A percentile compares a stretch with the other conserved stretches of the same genome.
phyloP scores from a whole-genome alignment of 352 stramenopile species.

The Aphanomyces astaci region DNA sequence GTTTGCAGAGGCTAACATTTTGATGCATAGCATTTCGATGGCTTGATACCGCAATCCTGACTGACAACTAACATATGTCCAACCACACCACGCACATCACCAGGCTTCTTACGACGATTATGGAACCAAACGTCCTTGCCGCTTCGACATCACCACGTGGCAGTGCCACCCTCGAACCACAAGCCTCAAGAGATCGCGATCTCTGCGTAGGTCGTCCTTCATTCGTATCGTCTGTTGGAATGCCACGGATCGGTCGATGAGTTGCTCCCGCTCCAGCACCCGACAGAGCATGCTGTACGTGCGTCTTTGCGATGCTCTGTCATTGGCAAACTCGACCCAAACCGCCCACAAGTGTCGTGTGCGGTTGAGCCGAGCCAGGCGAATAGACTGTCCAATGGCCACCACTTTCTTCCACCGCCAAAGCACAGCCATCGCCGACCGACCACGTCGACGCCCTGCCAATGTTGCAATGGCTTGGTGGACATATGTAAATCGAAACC shows the following conservation, averaged over 20 bases:
- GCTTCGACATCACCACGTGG: background rate
- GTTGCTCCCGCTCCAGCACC: background rate
- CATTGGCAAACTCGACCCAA: background rate
- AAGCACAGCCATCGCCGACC: background rate
- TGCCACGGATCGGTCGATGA: background rate
- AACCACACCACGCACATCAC: no score
- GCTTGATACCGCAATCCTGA: no score
- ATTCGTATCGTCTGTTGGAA: constrained; percentile 5
- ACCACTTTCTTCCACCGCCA: background rate
- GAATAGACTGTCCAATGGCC: background rate
- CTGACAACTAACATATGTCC: no score
- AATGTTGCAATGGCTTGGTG: background rate
- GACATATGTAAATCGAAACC: constrained; percentile 12
- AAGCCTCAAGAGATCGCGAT: background rate
- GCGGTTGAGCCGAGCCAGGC: background rate
- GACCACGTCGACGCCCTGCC: background rate
- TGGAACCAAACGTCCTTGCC: background rate
- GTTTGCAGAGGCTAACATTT: no score
- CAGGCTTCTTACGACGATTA: background rate
- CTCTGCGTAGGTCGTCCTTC: background rate
- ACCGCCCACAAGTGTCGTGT: background rate
- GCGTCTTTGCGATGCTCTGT: background rate
- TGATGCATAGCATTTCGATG: no score
- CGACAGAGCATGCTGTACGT: background rate
- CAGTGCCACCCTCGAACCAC: background rate